Evolutionary conservation across 1,139 yeast species (phyloP).

Genomic region (Taphrina sp.): DNA sequence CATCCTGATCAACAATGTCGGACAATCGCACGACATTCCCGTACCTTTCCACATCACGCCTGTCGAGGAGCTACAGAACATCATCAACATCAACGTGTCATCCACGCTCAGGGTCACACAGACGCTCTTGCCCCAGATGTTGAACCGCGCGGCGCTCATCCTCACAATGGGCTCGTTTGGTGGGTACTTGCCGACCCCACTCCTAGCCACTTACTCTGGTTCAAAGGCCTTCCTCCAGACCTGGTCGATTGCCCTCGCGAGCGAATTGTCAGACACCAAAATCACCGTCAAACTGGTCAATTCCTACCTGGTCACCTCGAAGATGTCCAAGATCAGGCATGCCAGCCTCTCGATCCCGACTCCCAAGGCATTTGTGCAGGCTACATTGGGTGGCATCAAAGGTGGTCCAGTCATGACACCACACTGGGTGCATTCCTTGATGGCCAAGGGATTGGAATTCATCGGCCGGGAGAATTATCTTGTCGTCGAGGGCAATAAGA

Average conservation of each 20-base stretch:
- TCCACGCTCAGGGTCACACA: conserved; percentile 85
- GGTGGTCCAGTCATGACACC: conserved; percentile 94
- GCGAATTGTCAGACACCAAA: conserved; percentile 65
- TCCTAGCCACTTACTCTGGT: conserved; percentile 90
- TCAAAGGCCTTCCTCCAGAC: conserved; percentile 91
- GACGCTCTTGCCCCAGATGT: conserved; percentile 65
- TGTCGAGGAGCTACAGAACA: conserved; percentile 67
- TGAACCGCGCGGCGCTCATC: conserved; percentile 53
- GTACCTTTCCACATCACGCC: conserved; percentile 85
- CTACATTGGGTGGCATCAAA: conserved; percentile 75
- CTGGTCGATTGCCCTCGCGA: conserved; percentile 89
- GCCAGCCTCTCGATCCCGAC: conserved; percentile 74
- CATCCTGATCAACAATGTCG: conserved; percentile 84
- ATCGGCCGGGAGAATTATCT: conserved; percentile 43
- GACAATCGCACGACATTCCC: conserved; percentile 91
- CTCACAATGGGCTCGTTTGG: conserved; percentile 97
- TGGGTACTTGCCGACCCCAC: conserved; percentile 88
- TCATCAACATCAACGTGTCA: conserved; percentile 78
- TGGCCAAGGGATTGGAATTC: conserved; percentile 55
- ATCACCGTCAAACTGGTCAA: conserved; percentile 83
- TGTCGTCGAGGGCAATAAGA: conserved; percentile 65
- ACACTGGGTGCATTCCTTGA: conserved; percentile 87
- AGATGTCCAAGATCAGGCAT: conserved; percentile 90
- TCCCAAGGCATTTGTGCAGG: conserved; percentile 71
- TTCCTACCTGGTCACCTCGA: conserved; percentile 90